A percentile compares a stretch with the other conserved stretches of the same genome.
Conservation (phyloP, 2,329 filamentous ascomycete species). For the Sporothrix phasma region DNA sequence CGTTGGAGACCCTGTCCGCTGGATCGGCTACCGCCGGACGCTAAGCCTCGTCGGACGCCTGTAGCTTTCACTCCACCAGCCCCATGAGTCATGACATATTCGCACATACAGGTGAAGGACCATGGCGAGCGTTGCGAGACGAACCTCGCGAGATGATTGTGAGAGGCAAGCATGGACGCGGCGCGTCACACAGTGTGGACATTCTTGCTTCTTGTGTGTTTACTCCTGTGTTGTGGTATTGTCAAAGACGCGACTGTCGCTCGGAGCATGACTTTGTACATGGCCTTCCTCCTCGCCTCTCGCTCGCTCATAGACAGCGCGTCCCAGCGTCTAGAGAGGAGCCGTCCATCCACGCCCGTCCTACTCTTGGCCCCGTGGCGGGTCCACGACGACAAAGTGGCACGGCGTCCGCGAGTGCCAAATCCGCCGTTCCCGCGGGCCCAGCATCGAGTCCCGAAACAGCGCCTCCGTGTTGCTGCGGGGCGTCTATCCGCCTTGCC, state of each 20-base stretch:
- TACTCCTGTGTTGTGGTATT: no score
- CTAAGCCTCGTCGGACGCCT: neutral
- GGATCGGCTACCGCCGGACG: slow-evolving; percentile 2
- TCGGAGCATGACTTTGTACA: no score
- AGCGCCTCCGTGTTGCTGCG: slow-evolving; percentile 47
- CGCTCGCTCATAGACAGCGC: neutral
- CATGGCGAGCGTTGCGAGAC: no score
- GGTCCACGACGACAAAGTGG: slow-evolving; percentile 43
- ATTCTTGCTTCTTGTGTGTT: no score
- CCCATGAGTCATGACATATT: no score
- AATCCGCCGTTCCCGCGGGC: slow-evolving; percentile 49
- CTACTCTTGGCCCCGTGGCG: neutral
- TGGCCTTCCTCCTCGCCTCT: no score
- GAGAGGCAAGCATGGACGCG: no score
- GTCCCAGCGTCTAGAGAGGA: neutral
- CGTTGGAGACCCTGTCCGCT: neutral
- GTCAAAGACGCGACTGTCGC: no score
- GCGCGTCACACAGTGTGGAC: no score
- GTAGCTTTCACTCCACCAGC: neutral
- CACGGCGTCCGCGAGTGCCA: slow-evolving; percentile 55
- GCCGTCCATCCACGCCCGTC: no score
- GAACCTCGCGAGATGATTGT: no score
- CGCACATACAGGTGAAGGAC: no score
- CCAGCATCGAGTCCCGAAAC: slow-evolving; percentile 50
- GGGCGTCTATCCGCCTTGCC: slow-evolving; percentile 20